These are phyloP conservation scores for Euclidium syriacum DNA, from an alignment of 345 rosid species.

Conservation along the genomic window DNA sequence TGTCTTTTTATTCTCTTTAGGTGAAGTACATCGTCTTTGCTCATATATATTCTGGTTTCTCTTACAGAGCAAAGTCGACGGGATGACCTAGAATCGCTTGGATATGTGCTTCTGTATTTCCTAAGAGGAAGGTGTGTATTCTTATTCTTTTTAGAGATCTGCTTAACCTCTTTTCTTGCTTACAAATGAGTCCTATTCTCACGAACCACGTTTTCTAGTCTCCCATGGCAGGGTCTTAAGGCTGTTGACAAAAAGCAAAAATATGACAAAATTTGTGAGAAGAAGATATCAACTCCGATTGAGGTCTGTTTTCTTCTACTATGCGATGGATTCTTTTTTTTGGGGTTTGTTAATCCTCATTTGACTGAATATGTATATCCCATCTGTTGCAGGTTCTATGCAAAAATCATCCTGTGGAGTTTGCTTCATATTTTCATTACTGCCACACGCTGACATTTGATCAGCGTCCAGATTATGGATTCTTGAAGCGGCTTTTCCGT, in stretches of 20 bases:
- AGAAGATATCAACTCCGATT: slow-evolving; percentile 82
- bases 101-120: slow-evolving; percentile 70
- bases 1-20: not conserved
- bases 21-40: not conserved
- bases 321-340: not conserved
- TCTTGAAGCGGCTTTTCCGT: slow-evolving; percentile 79
- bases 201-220: slow-evolving; percentile 42
- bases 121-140: slow-evolving; percentile 80
- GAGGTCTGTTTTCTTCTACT: slow-evolving; percentile 46
- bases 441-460: slow-evolving; percentile 86
- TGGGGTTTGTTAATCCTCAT: not conserved
- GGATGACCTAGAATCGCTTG: slow-evolving; percentile 77
- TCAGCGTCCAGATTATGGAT: slow-evolving; percentile 92
- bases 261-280: slow-evolving; percentile 83
- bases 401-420: slow-evolving; percentile 77
- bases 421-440: slow-evolving; percentile 84
- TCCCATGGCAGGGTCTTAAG: slow-evolving; percentile 94
- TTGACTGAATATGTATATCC: not conserved
- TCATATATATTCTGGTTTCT: not conserved
- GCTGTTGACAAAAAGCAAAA: slow-evolving; percentile 86
- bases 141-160: not conserved
- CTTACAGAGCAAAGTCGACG: slow-evolving; percentile 70
- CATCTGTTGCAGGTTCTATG: slow-evolving; percentile 54
- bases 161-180: not conserved
- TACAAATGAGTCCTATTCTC: slow-evolving; percentile 1